phyloP scores from a whole-genome alignment of 2,329 filamentous ascomycete genomes.

The Colletotrichum echinochloae region DNA sequence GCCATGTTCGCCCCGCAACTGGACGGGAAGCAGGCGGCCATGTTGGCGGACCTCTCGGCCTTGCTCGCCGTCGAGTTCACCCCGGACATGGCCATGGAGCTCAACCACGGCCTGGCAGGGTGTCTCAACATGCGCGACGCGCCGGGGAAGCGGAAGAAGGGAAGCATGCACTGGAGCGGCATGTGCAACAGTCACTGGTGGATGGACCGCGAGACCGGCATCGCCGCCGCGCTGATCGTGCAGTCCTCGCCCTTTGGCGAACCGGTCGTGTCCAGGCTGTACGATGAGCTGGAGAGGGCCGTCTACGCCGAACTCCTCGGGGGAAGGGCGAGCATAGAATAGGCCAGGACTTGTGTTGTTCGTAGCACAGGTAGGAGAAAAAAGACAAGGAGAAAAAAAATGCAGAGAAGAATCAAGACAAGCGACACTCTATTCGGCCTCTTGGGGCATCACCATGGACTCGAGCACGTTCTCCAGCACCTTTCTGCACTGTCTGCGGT shows the following conservation, averaged over 20 bases:
- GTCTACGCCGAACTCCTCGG: slow-evolving; percentile 50
- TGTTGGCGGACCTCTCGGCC: slow-evolving; percentile 43
- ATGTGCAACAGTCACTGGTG: slow-evolving; percentile 58
- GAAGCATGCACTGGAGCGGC: slow-evolving; percentile 59
- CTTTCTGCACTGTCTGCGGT: slow-evolving; percentile 60
- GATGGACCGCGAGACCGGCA: slow-evolving; percentile 53
- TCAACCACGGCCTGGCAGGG: slow-evolving; percentile 55
- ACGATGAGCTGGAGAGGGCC: slow-evolving; percentile 54
- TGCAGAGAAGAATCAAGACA: not conserved
- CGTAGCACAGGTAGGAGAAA: not conserved
- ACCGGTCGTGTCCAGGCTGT: slow-evolving; percentile 50
- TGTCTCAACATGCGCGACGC: slow-evolving; percentile 55
- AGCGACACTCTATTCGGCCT: not conserved
- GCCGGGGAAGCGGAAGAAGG: slow-evolving; percentile 54
- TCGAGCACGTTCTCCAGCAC: slow-evolving; percentile 61
- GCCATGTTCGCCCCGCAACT: slow-evolving; percentile 58
- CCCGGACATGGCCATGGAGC: slow-evolving; percentile 44
- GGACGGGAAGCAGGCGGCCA: slow-evolving; percentile 45
- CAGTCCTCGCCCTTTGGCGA: slow-evolving; percentile 55
- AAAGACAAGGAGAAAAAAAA: not conserved
- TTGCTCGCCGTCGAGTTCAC: slow-evolving; percentile 54
- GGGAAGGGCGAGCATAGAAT: not conserved
- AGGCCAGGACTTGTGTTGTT: not conserved
- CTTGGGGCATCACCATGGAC: slow-evolving; percentile 47
- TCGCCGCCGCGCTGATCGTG: slow-evolving; percentile 55